A percentile compares a stretch with the other conserved stretches of the same genome.
Conservation (phyloP, 192 early-diverging fungal species). For the Piromyces finnis region DNA sequence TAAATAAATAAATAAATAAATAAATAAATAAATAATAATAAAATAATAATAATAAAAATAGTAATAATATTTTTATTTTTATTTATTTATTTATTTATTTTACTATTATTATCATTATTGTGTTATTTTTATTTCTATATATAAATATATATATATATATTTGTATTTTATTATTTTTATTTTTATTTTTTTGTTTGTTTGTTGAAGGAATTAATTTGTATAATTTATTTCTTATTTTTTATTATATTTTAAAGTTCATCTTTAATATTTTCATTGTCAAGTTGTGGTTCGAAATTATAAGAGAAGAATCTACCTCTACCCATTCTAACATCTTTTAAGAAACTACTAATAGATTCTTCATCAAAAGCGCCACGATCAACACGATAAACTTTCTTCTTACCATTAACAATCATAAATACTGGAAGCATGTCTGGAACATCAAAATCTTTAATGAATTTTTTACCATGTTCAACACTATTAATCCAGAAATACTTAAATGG, state of each 20-base stretch:
- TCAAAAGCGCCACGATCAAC: constrained; percentile 23
- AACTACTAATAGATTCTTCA: constrained; percentile 10
- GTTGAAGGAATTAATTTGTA: no score
- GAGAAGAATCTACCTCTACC: constrained; percentile 16
- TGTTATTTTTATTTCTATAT: neutral
- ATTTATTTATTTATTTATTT: no score
- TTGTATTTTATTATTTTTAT: neutral
- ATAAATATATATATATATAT: neutral
- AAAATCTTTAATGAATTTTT: constrained; percentile 19
- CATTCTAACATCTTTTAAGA: constrained; percentile 17
- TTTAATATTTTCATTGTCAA: constrained; percentile 12
- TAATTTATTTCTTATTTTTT: neutral
- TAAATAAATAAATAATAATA: no score
- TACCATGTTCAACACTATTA: constrained; percentile 10
- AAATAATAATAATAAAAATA: no score
- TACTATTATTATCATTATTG: neutral
- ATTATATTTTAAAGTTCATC: constrained; percentile 9
- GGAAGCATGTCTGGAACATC: constrained; percentile 23
- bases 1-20: no score
- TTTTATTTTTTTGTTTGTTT: no score
- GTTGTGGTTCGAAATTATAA: constrained; percentile 8
- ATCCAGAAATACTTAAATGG: constrained; percentile 17
- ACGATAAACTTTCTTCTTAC: constrained; percentile 22
- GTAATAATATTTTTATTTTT: no score
- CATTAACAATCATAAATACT: constrained; percentile 10